Conservation (phyloP, 345 rosid genomes). For the Alliaria petiolata region DNA sequence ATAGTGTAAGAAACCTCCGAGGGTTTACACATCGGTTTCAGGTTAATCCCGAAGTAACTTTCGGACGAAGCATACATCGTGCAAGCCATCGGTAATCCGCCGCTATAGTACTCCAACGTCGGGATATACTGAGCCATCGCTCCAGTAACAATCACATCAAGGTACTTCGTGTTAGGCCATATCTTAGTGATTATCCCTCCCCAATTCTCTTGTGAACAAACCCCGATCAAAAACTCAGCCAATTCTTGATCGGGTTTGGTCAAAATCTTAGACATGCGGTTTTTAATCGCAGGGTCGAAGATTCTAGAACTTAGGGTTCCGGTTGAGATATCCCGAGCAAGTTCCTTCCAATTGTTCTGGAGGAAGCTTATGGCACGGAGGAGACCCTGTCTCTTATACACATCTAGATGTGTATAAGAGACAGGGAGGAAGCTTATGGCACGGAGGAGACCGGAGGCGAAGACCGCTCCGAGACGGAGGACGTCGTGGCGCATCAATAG, state of each 20-base stretch:
- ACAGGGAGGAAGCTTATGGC: slow-evolving; percentile 86
- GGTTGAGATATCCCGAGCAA: slow-evolving; percentile 52
- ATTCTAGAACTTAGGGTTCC: slow-evolving; percentile 62
- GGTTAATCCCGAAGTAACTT: slow-evolving; percentile 84
- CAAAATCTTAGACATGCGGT: slow-evolving; percentile 45
- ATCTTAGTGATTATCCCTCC: slow-evolving; percentile 61
- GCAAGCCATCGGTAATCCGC: slow-evolving; percentile 76
- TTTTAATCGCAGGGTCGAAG: slow-evolving; percentile 44
- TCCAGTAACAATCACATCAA: slow-evolving; percentile 91
- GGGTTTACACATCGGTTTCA: slow-evolving; percentile 74
- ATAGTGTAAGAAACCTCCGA: slow-evolving; percentile 83
- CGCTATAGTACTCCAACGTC: slow-evolving; percentile 72
- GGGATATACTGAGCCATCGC: slow-evolving; percentile 98
- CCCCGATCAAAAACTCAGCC: slow-evolving; percentile 45
- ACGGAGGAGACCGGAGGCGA: slow-evolving; percentile 84
- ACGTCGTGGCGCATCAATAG: slow-evolving; percentile 66
- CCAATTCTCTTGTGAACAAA: slow-evolving; percentile 64
- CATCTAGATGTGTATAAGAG: no score
- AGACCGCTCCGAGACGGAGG: slow-evolving; percentile 82
- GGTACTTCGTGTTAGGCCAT: slow-evolving; percentile 89
- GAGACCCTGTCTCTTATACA: no score
- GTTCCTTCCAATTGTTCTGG: slow-evolving; percentile 58
- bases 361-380: slow-evolving; percentile 82
- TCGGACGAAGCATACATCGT: slow-evolving; percentile 98
- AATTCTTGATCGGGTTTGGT: slow-evolving; percentile 54